phyloP scores from a whole-genome alignment of 805 yeast species.

The Candida tallmaniae region DNA sequence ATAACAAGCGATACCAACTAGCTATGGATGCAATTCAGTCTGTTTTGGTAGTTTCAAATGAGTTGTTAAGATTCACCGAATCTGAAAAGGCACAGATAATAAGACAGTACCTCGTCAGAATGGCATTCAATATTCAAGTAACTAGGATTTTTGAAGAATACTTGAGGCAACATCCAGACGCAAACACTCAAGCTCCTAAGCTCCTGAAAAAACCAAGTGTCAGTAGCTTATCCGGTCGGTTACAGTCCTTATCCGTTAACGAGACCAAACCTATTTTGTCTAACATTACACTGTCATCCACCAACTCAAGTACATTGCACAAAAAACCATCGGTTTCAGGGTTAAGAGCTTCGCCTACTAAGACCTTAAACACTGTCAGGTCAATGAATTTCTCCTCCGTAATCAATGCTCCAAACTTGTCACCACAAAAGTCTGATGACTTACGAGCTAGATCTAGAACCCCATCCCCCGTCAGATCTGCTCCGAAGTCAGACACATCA shows the following conservation, averaged over 20 bases:
- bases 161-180: constrained; percentile 11
- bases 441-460: constrained; percentile 2
- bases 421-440: constrained; percentile 12
- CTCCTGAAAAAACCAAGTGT: background rate
- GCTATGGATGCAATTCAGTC: constrained; percentile 25
- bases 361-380: constrained; percentile 1
- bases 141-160: constrained; percentile 50
- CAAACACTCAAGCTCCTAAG: background rate
- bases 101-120: constrained; percentile 39
- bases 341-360: constrained; percentile 1
- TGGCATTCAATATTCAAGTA: constrained; percentile 64
- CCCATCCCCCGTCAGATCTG: constrained; percentile 1
- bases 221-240: background rate
- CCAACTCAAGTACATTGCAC: constrained; percentile 4
- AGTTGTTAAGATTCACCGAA: background rate
- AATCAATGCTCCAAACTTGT: constrained; percentile 2
- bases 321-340: constrained; percentile 4
- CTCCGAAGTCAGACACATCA: constrained; percentile 6
- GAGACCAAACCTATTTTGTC: too few species aligned
- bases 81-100: constrained; percentile 19
- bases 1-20: constrained; percentile 32
- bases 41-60: background rate
- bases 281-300: too few species aligned
- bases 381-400: constrained; percentile 6
- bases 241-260: background rate